Base-by-base conservation (phyloP, 2,329 filamentous ascomycete genomes). In the Fusarium sp. region DNA sequence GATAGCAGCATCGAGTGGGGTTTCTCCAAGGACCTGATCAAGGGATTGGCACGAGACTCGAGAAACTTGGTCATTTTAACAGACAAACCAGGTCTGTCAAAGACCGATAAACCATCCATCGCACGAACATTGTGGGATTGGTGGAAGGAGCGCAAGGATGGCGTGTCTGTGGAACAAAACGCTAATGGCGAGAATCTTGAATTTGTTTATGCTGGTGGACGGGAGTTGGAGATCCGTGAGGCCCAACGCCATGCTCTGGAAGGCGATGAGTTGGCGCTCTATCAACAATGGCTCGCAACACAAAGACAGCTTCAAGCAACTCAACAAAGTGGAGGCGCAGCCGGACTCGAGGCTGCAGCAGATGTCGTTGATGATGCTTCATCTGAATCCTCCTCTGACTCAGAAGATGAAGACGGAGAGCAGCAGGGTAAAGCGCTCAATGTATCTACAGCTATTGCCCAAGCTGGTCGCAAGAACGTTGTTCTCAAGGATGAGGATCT, bases 1-100 rank as follows among this genome's bases (percentile, higher is more conserved):
- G 95, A 98, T 79, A 88, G 90, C 6, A 97, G 93, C 33, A 83
- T 98, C 23, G 94, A 97, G 75, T 99, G 96, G 96, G 96, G 96
- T 0, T 97, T 97, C 77, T 97, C 96, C 0, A 93, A 92, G 76
- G 91, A 95, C 57, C 86, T 95, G 1, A 83, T 99, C 52, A 90
- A 88, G 70, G 86, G 87, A 13, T 86, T 99, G 60, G 94, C 94
- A 0, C 86, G 88, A 64, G 92, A 97, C 71, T 84, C 91, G 3
- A 90, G 90, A 44, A 99, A 98, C 78, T 83, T 98, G 48, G 88
- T 99, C 38, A 90, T 99, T 57, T 82, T 99, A 45, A 98, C 95
- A 0, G 95, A 98, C 75, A 89, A 90, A 69, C 86, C 89, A 3
- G 80, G 82, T n/a, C 77, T 81, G 17, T 79, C 81, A 20, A 76